Percentiles rank a stretch among this genome's conserved stretches.
phyloP scores from a whole-genome alignment of 1,139 yeast genomes.

The Hyphopichia pseudoburtonii region DNA sequence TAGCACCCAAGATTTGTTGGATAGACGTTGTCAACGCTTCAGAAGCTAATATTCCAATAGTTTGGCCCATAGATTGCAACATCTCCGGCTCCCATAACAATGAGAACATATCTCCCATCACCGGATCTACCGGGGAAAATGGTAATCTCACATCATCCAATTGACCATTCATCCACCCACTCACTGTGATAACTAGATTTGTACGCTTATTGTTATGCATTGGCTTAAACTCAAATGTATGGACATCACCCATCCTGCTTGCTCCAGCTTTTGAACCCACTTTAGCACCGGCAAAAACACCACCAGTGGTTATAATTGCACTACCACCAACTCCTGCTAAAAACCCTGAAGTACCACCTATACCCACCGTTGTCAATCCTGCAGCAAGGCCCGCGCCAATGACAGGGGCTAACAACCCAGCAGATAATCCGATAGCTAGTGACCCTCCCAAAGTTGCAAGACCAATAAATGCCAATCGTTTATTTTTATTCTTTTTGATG shows the following conservation, averaged over 20 bases:
- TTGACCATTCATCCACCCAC: constrained; percentile 98
- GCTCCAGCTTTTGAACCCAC: constrained; percentile 87
- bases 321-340: constrained; percentile 98
- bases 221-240: constrained; percentile 91
- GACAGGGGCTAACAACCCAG: constrained; percentile 94
- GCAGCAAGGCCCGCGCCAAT: constrained; percentile 99
- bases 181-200: constrained; percentile 83
- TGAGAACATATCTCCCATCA: constrained; percentile 94
- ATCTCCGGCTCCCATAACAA: constrained; percentile 97
- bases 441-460: constrained; percentile 98
- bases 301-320: constrained; percentile 88
- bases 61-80: constrained; percentile 94
- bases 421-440: constrained; percentile 88
- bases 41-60: constrained; percentile 87
- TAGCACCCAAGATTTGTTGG: constrained; percentile 92
- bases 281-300: constrained; percentile 86
- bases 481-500: constrained; percentile 61
- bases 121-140: constrained; percentile 94
- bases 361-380: constrained; percentile 92
- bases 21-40: constrained; percentile 91
- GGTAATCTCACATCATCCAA: constrained; percentile 96
- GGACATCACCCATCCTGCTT: constrained; percentile 85
- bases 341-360: constrained; percentile 87
- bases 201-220: constrained; percentile 88
- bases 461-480: constrained; percentile 84